phyloP scores from a whole-genome alignment of 257 asterid species.

The Solanum paucissectum region DNA sequence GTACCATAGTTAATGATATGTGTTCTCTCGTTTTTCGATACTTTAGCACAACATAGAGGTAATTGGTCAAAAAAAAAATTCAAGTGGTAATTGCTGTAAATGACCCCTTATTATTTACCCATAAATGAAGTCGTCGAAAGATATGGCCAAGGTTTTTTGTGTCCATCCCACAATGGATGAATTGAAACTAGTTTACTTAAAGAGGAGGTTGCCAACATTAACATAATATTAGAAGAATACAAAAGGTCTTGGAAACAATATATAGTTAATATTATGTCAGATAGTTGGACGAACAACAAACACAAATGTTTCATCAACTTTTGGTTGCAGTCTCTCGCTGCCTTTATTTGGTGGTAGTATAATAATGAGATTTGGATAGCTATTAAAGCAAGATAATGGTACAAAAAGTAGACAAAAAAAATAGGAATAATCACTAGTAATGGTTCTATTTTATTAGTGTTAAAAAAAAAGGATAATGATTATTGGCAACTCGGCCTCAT shows the following conservation, averaged over 20 bases:
- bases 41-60: neutral
- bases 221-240: neutral
- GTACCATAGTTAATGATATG: neutral
- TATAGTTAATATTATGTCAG: neutral
- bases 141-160: neutral
- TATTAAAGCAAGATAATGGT: neutral
- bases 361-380: neutral
- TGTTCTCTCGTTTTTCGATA: neutral
- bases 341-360: neutral
- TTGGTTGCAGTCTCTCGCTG: neutral
- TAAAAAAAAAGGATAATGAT: neutral
- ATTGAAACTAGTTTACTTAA: neutral
- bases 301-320: neutral
- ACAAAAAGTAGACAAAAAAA: neutral
- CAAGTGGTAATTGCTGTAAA: neutral
- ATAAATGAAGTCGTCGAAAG: neutral
- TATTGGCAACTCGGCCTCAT: neutral
- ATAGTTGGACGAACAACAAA: neutral
- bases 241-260: neutral
- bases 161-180: neutral
- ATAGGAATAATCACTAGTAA: neutral
- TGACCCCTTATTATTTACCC: neutral
- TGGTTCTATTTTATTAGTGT: neutral
- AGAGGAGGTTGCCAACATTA: neutral
- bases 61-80: neutral